These are phyloP conservation scores for Penicillium sclerotiorum DNA, from an alignment of 2,329 filamentous ascomycete genomes.

Conservation along the genomic window DNA sequence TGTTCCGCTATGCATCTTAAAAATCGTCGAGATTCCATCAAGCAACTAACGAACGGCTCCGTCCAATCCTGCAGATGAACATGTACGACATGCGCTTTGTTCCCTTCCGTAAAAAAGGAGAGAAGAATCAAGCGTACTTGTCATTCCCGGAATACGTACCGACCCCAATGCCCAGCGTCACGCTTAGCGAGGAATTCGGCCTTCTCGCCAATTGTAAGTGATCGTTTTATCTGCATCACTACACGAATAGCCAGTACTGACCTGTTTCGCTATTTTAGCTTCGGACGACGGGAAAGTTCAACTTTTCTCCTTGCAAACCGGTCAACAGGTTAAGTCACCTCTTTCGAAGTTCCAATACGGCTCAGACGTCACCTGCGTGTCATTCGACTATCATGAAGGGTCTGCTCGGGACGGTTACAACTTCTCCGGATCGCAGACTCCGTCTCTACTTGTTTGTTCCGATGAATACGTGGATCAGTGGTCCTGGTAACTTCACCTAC, in stretches of 20 bases:
- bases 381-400: constrained; percentile 36
- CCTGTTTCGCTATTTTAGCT: constrained; percentile 31
- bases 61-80: no score
- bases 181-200: constrained; percentile 40
- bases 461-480: no score
- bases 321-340: constrained; percentile 35
- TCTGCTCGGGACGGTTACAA: no score
- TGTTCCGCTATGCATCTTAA: background rate
- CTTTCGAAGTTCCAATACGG: constrained; percentile 29
- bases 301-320: constrained; percentile 42
- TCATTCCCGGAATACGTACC: constrained; percentile 37
- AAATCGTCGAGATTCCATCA: no score
- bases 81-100: constrained; percentile 47
- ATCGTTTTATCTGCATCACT: no score
- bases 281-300: constrained; percentile 38
- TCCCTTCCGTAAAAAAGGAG: no score
- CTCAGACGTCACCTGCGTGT: constrained; percentile 30
- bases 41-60: background rate
- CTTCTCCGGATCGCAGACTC: no score
- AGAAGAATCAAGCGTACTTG: no score
- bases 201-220: constrained; percentile 42
- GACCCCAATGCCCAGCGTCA: constrained; percentile 34
- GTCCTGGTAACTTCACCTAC: no score
- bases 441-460: no score
- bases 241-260: no score